phyloP scores from a whole-genome alignment of 2,329 filamentous ascomycete genomes.

The Alternaria hordeiaustralica region DNA sequence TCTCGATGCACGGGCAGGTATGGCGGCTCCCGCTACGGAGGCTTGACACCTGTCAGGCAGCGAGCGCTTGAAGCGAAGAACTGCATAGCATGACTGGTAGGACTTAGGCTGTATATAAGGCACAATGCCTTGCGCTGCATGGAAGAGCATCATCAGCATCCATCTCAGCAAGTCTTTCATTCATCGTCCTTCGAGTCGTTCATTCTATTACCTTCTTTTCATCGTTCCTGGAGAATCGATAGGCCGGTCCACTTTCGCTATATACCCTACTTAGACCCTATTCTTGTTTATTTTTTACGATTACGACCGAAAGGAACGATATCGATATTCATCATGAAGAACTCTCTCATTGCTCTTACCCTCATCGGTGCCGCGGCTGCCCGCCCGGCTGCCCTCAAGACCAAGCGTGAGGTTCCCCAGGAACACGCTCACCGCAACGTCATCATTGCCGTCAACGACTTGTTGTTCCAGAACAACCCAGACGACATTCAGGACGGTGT shows the following conservation, averaged over 20 bases:
- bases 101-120: constrained; percentile 37
- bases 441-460: constrained; percentile 53
- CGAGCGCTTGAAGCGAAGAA: constrained; percentile 15
- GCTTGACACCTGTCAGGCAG: constrained; percentile 23
- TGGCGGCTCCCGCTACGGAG: constrained; percentile 15
- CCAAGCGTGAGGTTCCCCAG: constrained; percentile 62
- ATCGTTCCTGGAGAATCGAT: constrained; percentile 49
- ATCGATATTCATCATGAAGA: constrained; percentile 40
- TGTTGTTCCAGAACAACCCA: constrained; percentile 57
- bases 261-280: constrained; percentile 16
- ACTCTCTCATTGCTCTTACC: constrained; percentile 38
- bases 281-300: not conserved
- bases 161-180: constrained; percentile 36
- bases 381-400: constrained; percentile 29
- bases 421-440: constrained; percentile 63
- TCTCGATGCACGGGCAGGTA: constrained; percentile 11
- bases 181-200: constrained; percentile 25
- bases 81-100: constrained; percentile 11
- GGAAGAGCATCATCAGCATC: constrained; percentile 21
- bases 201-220: constrained; percentile 38
- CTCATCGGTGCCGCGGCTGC: constrained; percentile 40
- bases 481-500: constrained; percentile 57
- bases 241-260: constrained; percentile 41
- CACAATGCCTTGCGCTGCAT: constrained; percentile 23
- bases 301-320: constrained; percentile 7